Percentiles rank a stretch among this genome's conserved stretches.
These are phyloP conservation scores for Chloranthus sessilifolius DNA, from an alignment of 164 flowering plant species.

Conservation along the genomic window DNA sequence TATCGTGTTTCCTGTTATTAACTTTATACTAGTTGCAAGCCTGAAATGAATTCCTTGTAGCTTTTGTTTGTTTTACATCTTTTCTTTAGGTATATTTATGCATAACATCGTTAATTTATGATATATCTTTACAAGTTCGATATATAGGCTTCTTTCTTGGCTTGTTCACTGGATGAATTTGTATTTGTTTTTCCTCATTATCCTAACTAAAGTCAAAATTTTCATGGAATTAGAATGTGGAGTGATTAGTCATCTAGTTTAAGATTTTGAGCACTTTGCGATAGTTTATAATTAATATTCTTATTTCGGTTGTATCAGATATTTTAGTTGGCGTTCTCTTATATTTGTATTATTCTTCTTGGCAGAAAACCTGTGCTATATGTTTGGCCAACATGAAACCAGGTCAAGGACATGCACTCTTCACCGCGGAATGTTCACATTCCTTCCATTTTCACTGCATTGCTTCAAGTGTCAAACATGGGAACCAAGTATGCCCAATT, in stretches of 20 bases:
- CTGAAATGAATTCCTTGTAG: too few relatives aligned
- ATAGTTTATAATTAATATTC: background rate
- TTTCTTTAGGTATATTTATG: too few relatives aligned
- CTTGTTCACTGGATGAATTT: background rate
- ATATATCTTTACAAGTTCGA: background rate
- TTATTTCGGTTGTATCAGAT: background rate
- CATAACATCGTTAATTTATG: too few relatives aligned
- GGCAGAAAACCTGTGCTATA: constrained; percentile 87
- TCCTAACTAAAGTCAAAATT: too few relatives aligned
- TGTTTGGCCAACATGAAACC: constrained; percentile 74
- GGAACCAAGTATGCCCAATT: constrained; percentile 81
- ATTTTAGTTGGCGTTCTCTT: background rate
- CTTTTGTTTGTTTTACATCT: too few relatives aligned
- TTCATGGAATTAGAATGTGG: too few relatives aligned
- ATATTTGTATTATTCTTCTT: background rate
- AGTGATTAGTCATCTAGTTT: too few relatives aligned
- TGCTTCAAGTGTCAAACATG: constrained; percentile 86
- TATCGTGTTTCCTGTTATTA: too few relatives aligned
- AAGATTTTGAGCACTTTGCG: background rate
- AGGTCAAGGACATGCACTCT: constrained; percentile 87
- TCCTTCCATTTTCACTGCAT: constrained; percentile 93
- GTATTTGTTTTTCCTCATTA: background rate
- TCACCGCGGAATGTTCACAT: constrained; percentile 96
- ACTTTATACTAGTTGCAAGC: too few relatives aligned
- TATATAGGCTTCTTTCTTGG: background rate